phyloP scores from a whole-genome alignment of 441 rosid species.

The California macrophylla region DNA sequence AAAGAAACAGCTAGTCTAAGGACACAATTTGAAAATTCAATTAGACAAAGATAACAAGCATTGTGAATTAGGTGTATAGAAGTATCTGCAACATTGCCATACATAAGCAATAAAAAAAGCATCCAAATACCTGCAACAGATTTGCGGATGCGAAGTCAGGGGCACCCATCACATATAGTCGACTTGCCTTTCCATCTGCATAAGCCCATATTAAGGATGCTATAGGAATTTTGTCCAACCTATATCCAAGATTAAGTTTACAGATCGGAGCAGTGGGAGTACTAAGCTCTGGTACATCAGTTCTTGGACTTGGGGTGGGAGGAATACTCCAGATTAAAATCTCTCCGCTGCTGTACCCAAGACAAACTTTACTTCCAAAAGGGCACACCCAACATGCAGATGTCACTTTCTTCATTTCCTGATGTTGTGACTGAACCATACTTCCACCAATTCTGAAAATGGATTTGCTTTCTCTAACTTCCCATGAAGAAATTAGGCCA shows the following conservation, averaged over 20 bases:
- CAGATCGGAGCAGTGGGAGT: constrained; percentile 39
- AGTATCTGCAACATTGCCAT: background rate
- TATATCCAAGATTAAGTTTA: constrained; percentile 77
- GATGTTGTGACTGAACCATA: constrained; percentile 36
- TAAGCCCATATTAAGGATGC: constrained; percentile 57
- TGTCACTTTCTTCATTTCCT: constrained; percentile 64
- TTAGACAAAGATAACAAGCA: background rate
- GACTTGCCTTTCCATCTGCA: constrained; percentile 64
- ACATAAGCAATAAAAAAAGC: background rate
- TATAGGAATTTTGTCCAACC: constrained; percentile 63
- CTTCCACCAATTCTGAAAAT: constrained; percentile 51
- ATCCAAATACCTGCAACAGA: constrained; percentile 45
- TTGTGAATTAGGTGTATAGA: background rate
- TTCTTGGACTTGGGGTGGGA: constrained; percentile 26
- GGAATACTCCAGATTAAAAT: constrained; percentile 63
- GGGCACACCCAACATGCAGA: constrained; percentile 88
- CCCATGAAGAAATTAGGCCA: constrained; percentile 66
- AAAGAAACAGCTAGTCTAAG: background rate
- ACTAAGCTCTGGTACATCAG: constrained; percentile 33
- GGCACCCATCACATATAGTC: constrained; percentile 60
- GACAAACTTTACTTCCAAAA: constrained; percentile 62
- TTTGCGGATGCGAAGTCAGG: constrained; percentile 42
- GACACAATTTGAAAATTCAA: background rate
- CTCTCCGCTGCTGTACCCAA: constrained; percentile 77
- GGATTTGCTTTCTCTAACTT: constrained; percentile 53